Evolutionary conservation across 2,329 filamentous ascomycete genomes (phyloP).

Genomic region (Colletotrichum sidae): DNA sequence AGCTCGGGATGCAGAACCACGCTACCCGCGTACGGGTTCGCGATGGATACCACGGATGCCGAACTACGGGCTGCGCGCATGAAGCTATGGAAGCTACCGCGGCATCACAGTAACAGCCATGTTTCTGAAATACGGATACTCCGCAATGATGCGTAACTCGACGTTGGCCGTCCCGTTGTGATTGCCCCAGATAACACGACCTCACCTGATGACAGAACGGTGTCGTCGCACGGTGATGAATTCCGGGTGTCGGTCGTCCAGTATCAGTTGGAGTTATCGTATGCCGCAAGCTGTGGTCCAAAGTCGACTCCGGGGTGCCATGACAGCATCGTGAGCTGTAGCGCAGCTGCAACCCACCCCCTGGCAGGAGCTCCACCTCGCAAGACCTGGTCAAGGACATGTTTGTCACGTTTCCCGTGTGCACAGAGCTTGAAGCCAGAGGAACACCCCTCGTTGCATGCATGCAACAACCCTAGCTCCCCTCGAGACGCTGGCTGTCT

Average conservation of each 20-base stretch:
- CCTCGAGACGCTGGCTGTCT: conserved; percentile 25
- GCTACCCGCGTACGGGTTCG: not conserved
- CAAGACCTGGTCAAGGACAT: conserved; percentile 26
- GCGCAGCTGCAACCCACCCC: not conserved
- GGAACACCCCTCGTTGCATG: conserved; percentile 26
- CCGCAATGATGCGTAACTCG: conserved; percentile 19
- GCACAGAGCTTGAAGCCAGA: conserved; percentile 25
- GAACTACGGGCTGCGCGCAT: conserved; percentile 25
- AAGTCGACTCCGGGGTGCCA: conserved; percentile 22
- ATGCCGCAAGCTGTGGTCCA: not conserved
- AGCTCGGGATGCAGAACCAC: conserved; percentile 11
- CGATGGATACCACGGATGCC: conserved; percentile 24
- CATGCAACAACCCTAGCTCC: conserved; percentile 32
- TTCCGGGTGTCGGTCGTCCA: too few species aligned
- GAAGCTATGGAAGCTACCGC: conserved; percentile 27
- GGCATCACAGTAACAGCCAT: conserved; percentile 10
- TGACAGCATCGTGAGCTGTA: conserved; percentile 22
- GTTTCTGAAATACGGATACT: conserved; percentile 25
- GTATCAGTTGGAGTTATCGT: too few species aligned
- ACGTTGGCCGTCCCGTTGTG: conserved; percentile 11
- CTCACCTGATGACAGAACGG: conserved; percentile 14
- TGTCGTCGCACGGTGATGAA: conserved; percentile 8
- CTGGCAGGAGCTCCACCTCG: conserved; percentile 15
- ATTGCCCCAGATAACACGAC: conserved; percentile 8
- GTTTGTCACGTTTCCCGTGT: conserved; percentile 29